Percentiles rank a stretch among this genome's conserved stretches.
These are phyloP conservation scores for Lasiodiplodia citricola DNA, from an alignment of 2,329 filamentous ascomycete genomes.

Conservation along the genomic window DNA sequence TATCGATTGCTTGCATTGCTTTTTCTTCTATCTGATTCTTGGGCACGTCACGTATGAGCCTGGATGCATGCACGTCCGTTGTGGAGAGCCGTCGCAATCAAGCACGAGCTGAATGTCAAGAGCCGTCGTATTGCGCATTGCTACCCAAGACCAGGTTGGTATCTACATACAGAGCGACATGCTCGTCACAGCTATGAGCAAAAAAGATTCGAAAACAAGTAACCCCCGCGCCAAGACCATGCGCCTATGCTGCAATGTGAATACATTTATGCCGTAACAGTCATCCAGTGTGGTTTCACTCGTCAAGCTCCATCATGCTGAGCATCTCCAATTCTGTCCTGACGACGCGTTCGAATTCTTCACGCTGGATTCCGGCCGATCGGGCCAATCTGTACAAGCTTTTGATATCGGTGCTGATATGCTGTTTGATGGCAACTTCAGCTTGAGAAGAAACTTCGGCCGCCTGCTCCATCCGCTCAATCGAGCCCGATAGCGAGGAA, in stretches of 20 bases:
- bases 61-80: neutral
- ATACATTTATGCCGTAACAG: neutral
- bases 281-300: constrained; percentile 31
- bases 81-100: neutral
- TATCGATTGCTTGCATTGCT: neutral
- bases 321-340: constrained; percentile 74
- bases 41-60: neutral
- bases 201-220: neutral
- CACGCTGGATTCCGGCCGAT: constrained; percentile 72
- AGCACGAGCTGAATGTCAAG: neutral
- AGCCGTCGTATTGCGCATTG: constrained; percentile 11
- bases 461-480: constrained; percentile 64
- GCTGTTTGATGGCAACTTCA: constrained; percentile 77
- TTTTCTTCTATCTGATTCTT: constrained; percentile 1
- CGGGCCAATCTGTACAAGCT: constrained; percentile 75
- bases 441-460: constrained; percentile 65
- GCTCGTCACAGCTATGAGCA: neutral
- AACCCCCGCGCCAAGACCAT: neutral
- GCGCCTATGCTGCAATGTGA: constrained; percentile 17
- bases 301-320: constrained; percentile 68
- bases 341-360: constrained; percentile 76
- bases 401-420: constrained; percentile 77
- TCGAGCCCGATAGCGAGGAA: constrained; percentile 40
- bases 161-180: constrained; percentile 13
- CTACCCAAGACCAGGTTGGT: constrained; percentile 18